phyloP scores from a whole-genome alignment of 2,329 filamentous ascomycete species.

The Monilinia polystroma region DNA sequence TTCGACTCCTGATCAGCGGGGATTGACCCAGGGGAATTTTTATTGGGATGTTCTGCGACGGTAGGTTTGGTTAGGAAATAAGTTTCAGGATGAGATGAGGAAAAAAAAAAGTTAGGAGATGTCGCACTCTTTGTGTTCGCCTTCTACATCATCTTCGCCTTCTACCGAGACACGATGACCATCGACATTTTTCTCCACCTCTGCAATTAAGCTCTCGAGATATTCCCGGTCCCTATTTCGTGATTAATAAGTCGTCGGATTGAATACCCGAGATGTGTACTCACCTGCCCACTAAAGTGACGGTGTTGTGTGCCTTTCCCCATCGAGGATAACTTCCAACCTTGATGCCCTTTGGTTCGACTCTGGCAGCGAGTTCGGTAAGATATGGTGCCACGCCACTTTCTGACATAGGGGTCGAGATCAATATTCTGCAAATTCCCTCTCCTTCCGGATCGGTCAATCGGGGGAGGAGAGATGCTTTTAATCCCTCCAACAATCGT shows the following conservation, averaged over 20 bases:
- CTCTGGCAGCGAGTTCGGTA: slow-evolving; percentile 72
- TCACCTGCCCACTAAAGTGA: slow-evolving; percentile 74
- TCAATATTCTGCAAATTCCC: slow-evolving; percentile 73
- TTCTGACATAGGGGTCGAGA: slow-evolving; percentile 85
- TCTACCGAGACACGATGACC: slow-evolving; percentile 70
- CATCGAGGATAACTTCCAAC: slow-evolving; percentile 94
- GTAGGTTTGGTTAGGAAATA: slow-evolving; percentile 7
- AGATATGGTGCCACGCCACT: slow-evolving; percentile 81
- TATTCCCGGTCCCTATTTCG: slow-evolving; percentile 63
- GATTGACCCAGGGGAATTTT: no score
- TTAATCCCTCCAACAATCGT: slow-evolving; percentile 72
- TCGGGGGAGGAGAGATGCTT: slow-evolving; percentile 66
- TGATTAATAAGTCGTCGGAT: slow-evolving; percentile 15
- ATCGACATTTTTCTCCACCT: slow-evolving; percentile 74
- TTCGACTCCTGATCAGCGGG: no score
- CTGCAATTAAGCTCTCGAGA: slow-evolving; percentile 73
- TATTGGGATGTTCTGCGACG: slow-evolving; percentile 21
- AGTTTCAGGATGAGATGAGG: neutral
- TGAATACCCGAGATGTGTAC: slow-evolving; percentile 27
- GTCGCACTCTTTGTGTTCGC: slow-evolving; percentile 26
- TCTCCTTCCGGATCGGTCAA: slow-evolving; percentile 78
- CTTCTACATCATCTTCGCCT: slow-evolving; percentile 61
- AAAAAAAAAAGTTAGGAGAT: neutral
- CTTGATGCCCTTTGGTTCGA: slow-evolving; percentile 77
- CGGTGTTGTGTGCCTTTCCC: slow-evolving; percentile 83